phyloP scores from a whole-genome alignment of 1,284 basidiomycete species.

The Ceratobasidium sp. region DNA sequence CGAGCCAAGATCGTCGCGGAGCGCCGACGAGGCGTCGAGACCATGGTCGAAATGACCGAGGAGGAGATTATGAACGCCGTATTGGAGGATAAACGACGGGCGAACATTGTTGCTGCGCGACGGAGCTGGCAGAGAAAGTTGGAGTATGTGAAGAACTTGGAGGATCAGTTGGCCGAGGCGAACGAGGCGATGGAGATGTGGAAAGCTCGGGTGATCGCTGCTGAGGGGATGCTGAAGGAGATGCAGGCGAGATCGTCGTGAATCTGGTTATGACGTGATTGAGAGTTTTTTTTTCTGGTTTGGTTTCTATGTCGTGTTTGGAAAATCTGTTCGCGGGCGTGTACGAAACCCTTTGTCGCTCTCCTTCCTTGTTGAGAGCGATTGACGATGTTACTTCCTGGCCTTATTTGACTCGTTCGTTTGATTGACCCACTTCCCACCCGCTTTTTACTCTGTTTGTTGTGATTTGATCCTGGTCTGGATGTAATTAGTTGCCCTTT shows the following conservation, averaged over 20 bases:
- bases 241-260: background rate
- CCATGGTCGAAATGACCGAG: conserved; percentile 63
- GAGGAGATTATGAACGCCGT: conserved; percentile 63
- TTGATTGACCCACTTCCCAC: no score
- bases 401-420: background rate
- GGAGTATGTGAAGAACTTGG: conserved; percentile 75
- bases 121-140: conserved; percentile 82
- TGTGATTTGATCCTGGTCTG: background rate
- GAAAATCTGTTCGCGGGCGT: background rate
- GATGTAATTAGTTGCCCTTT: background rate
- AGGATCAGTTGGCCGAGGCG: conserved; percentile 64
- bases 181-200: conserved; percentile 69
- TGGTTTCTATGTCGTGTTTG: background rate
- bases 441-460: background rate
- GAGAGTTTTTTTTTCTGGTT: background rate
- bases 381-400: background rate
- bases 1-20: conserved; percentile 56
- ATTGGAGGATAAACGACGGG: conserved; percentile 81
- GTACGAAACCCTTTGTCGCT: conserved; percentile 5
- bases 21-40: conserved; percentile 45
- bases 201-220: conserved; percentile 64
- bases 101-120: conserved; percentile 85
- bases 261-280: background rate
- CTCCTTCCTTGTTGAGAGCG: no score
- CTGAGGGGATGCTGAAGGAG: conserved; percentile 45